Conservation (phyloP, 768 basidiomycete species). For the Kwoniella newhampshirensis region DNA sequence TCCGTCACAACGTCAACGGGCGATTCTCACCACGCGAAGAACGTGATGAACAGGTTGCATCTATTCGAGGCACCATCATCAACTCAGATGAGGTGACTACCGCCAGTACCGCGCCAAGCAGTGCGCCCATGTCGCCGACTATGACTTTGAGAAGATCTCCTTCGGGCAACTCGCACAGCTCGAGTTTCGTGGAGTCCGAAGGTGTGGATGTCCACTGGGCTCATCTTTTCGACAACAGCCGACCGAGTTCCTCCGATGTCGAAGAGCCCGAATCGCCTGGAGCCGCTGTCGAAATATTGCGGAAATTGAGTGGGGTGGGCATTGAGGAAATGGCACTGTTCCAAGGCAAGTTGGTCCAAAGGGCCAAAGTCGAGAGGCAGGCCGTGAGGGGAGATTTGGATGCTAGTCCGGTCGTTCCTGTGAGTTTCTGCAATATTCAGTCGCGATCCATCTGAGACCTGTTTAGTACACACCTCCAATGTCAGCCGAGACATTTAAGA, state of each 20-base stretch:
- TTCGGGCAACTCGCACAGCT: slow-evolving; percentile 16
- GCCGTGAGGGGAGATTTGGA: slow-evolving; percentile 21
- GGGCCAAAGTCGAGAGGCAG: slow-evolving; percentile 37
- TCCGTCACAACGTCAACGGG: slow-evolving; percentile 7
- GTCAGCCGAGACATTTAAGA: slow-evolving; percentile 9
- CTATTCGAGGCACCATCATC: slow-evolving; percentile 12
- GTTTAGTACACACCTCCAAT: slow-evolving; percentile 10
- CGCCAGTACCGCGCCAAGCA: neutral
- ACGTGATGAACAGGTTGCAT: neutral
- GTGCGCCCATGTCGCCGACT: slow-evolving; percentile 11
- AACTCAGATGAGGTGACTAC: neutral
- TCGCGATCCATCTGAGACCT: too few relatives aligned
- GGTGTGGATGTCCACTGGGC: slow-evolving; percentile 15
- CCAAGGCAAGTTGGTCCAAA: slow-evolving; percentile 36
- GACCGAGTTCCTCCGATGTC: neutral
- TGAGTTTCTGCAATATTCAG: too few relatives aligned
- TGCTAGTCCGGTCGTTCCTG: slow-evolving; percentile 19
- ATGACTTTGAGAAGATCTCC: slow-evolving; percentile 5
- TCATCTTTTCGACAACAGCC: slow-evolving; percentile 1
- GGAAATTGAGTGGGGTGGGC: slow-evolving; percentile 28
- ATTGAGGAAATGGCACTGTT: slow-evolving; percentile 29
- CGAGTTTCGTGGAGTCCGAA: slow-evolving; percentile 13
- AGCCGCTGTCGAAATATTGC: slow-evolving; percentile 9
- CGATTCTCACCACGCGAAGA: slow-evolving; percentile 1
- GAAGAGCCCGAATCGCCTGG: slow-evolving; percentile 1